Evolutionary conservation across 2,329 filamentous ascomycete species (phyloP).

Genomic region (Penicillium sp.): DNA sequence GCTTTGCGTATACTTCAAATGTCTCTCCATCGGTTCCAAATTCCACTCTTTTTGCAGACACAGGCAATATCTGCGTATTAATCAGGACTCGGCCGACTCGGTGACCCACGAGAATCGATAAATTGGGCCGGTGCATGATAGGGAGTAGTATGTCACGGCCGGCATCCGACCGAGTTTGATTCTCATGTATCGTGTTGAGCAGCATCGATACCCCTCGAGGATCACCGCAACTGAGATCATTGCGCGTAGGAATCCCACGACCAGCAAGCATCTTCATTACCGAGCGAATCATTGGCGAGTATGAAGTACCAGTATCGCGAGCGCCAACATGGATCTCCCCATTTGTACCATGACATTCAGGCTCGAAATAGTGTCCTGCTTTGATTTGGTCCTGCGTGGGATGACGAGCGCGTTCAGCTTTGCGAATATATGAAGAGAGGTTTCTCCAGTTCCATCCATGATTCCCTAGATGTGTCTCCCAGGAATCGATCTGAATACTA

Average conservation of each 20-base stretch:
- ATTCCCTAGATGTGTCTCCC: slow-evolving; percentile 41
- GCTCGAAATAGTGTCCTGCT: slow-evolving; percentile 19
- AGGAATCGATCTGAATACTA: slow-evolving; percentile 23
- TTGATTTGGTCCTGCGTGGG: slow-evolving; percentile 16
- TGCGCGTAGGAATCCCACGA: not conserved
- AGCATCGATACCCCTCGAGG: not conserved
- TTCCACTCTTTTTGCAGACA: not conserved
- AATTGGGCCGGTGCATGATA: not conserved
- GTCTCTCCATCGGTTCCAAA: not conserved
- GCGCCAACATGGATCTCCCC: slow-evolving; percentile 20
- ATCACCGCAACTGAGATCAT: not conserved
- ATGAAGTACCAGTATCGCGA: slow-evolving; percentile 16
- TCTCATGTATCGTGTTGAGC: not conserved
- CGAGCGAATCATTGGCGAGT: slow-evolving; percentile 22
- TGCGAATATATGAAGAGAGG: slow-evolving; percentile 50
- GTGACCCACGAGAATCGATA: not conserved
- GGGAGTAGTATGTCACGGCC: not conserved
- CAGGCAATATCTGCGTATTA: not conserved
- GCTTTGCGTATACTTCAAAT: not conserved
- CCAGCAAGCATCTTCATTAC: not conserved
- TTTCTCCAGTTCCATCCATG: slow-evolving; percentile 47
- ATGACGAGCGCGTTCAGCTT: slow-evolving; percentile 27
- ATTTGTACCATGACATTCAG: slow-evolving; percentile 20
- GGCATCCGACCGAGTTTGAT: slow-evolving; percentile 1
- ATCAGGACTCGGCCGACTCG: not conserved